Evolutionary conservation across 1,284 basidiomycete genomes (phyloP).

Genomic region (Moesziomyces aphidis): DNA sequence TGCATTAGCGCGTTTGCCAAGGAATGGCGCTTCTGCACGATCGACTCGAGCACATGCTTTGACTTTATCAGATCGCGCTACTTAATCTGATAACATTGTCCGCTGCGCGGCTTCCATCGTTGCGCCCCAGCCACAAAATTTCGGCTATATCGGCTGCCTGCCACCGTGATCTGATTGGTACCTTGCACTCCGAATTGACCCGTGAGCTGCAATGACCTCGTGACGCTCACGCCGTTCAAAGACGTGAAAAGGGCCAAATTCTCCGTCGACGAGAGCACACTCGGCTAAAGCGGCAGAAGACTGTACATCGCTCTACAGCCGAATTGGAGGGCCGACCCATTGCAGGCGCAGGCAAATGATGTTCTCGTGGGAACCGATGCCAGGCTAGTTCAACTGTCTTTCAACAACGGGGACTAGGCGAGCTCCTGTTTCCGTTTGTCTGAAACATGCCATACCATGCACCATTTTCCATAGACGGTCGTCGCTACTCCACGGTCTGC

Average conservation of each 20-base stretch:
- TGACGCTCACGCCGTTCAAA: neutral
- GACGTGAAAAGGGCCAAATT: neutral
- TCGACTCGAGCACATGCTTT: neutral
- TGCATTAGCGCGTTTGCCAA: neutral
- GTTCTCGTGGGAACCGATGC: neutral
- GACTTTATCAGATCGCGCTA: slow-evolving; percentile 1
- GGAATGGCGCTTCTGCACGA: neutral
- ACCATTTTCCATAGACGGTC: neutral
- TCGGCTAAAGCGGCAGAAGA: neutral
- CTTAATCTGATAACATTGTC: neutral
- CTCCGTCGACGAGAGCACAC: neutral
- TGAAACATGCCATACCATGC: neutral
- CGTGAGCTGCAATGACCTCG: neutral
- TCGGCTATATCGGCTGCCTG: neutral
- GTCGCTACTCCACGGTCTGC: neutral
- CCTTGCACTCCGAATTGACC: neutral
- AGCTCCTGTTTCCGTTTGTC: neutral
- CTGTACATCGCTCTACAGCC: neutral
- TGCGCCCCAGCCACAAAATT: neutral
- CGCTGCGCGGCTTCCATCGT: neutral
- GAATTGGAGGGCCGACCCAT: neutral
- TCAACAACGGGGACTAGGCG: neutral
- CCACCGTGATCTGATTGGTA: neutral
- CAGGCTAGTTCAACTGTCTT: neutral
- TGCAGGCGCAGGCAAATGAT: neutral